Evolutionary conservation across 1,139 yeast species (phyloP), one percentile per base, ranked within the genome.

Genomic region (Lodderomyces oxycetoniae): DNA sequence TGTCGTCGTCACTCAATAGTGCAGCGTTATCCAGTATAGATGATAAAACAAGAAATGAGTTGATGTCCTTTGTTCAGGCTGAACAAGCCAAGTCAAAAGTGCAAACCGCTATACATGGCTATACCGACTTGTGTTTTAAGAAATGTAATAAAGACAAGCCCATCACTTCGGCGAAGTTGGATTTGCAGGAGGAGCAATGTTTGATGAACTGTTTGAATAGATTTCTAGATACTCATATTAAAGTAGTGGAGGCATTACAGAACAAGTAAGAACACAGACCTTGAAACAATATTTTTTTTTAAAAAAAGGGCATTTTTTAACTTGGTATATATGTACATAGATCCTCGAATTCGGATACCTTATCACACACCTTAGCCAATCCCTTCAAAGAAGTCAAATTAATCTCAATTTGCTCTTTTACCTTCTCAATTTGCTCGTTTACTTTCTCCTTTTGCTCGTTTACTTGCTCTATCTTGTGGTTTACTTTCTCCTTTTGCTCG

Each of bases 61-160:
- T 88, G 36, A 68, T 79, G 55, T 69, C 72, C 43, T 88, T 86
- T 64, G 67, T 88, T 35, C 94, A 87, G 53, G 64, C 81, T 9
- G 96, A 89, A 61, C 82, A 84, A 54, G 77, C 94, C 44, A 86
- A 85, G 62, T 80, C 94, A 37, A 86, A 87, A 63, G 87, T 89
- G 19, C 96, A 87, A 63, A 71, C 77, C 69, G 76, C 93, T 24
- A 82, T 87, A 43, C 94, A 87, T 56, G 77, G 72, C 53, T 87
- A 86, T 68, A 88, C 96, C 26, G 89, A 87, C 54, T 71, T 82
- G 71, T 89, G 97, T 58, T 89, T 87, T 69, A 84, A 82, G 57
- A 84, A 85, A 62, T 89, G 97, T 57, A 72, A 87, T 40, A 63
- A 73, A 32, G 54, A 60, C 42, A 54, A 48, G 34, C 63, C 73